Evolutionary conservation across 805 yeast species (phyloP), one percentile per base, ranked within the genome.

Genomic region (Grigorovia humatica): DNA sequence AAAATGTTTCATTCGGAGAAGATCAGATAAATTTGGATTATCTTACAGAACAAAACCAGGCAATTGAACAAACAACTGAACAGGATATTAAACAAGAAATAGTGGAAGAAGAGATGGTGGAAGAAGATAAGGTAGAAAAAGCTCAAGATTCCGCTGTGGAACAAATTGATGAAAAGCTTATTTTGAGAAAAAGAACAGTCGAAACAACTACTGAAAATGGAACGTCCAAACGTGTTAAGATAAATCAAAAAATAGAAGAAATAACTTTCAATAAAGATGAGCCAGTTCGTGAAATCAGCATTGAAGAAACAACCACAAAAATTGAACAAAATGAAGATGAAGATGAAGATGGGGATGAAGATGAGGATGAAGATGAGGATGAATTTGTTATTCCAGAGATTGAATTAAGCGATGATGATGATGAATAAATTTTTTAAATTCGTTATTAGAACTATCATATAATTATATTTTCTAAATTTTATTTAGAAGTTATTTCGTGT

Each of bases 301-400:
- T 15, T 9, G 55, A 35, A 7, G 53, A 49, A 29, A 47, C 19
- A 15, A 49, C 17, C 52, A 42, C 30, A 11, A 52, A 41, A 18
- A 45, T 52, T 19, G 48, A 46, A 13, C 44, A 42, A 13, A 58
- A 51, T n/a, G 51, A 32, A 8, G 52, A 50, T 13, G 46, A 41
- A 4, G 54, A 50, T 20, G 62, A 55, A 38, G 53, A 51, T 32
- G 60, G 56, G 5, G 59, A 55, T 17, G 67, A 57, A 9, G 62
- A 57, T 13, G 68, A 57, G n/a, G 55, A 52, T 8, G 58, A 52
- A 30, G 55, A 52, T 17, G 53, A 48, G 19, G 49, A 48, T 23
- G 51, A 51, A 17, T 49, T 49, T 27, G 47, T 49, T 12, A 49
- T 49, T 7, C 51, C 51, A 18, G 51, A 49, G 7, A 55, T 55